A percentile compares a stretch with the other conserved stretches of the same genome.
Evolutionary conservation across 2,329 filamentous ascomycete genomes (phyloP).

Genomic region (Clarireedia monteithiana): DNA sequence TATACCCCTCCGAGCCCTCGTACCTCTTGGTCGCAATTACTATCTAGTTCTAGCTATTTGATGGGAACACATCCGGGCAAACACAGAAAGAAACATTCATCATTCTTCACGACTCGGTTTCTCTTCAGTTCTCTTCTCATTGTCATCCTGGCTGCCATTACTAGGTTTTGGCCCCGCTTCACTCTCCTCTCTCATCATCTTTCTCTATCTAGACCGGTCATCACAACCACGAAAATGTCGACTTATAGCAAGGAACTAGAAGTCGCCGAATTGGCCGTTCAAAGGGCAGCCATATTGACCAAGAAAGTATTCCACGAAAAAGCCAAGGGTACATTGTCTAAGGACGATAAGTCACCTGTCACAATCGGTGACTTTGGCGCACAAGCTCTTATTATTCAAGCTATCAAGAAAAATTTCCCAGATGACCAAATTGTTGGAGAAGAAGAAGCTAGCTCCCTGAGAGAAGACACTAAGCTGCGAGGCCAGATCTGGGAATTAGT

Average conservation of each 20-base stretch:
- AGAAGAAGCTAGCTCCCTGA: slow-evolving; percentile 79
- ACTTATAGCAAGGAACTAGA: slow-evolving; percentile 69
- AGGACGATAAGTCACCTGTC: slow-evolving; percentile 92
- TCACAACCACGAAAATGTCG: slow-evolving; percentile 29
- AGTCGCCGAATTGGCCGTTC: slow-evolving; percentile 80
- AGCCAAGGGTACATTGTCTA: slow-evolving; percentile 88
- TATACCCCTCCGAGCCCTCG: background rate
- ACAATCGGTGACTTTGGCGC: slow-evolving; percentile 98
- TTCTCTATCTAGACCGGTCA: slow-evolving; percentile 12
- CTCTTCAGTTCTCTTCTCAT: slow-evolving; percentile 22
- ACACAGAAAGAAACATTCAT: background rate
- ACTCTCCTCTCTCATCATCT: slow-evolving; percentile 26
- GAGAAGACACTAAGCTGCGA: slow-evolving; percentile 60
- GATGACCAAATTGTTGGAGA: slow-evolving; percentile 87
- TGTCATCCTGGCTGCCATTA: slow-evolving; percentile 25
- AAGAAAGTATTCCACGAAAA: slow-evolving; percentile 78
- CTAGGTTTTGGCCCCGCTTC: slow-evolving; percentile 23
- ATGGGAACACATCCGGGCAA: background rate
- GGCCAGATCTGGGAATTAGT: slow-evolving; percentile 82
- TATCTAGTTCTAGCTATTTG: background rate
- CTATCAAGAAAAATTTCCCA: slow-evolving; percentile 84
- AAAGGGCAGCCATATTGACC: slow-evolving; percentile 69
- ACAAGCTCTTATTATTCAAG: slow-evolving; percentile 90
- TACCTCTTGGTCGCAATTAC: background rate
- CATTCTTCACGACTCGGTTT: slow-evolving; percentile 12